Conservation (phyloP, 140 eudicot genomes). For the Anethum foeniculum region DNA sequence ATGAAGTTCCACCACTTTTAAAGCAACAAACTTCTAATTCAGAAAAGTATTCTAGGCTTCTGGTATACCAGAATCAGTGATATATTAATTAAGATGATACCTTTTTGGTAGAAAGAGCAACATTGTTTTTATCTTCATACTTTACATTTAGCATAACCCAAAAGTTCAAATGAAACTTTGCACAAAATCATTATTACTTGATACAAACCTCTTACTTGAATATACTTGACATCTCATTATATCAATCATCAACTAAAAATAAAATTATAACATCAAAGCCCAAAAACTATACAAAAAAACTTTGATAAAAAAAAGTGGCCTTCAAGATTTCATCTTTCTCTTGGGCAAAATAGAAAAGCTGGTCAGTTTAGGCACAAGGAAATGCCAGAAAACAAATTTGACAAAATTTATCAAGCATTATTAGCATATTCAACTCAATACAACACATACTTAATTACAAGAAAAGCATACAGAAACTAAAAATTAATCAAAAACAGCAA, state of each 20-base stretch:
- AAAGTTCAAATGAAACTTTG: not conserved
- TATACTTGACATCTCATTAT: not conserved
- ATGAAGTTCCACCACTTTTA: not conserved
- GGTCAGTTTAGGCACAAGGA: not conserved
- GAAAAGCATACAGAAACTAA: not conserved
- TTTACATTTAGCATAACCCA: not conserved
- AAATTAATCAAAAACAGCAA: not conserved
- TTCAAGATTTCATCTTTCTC: not conserved
- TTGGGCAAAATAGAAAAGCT: not conserved
- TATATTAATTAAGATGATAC: not conserved
- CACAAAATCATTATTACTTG: not conserved
- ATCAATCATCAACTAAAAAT: not conserved
- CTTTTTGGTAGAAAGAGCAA: not conserved
- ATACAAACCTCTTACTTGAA: not conserved
- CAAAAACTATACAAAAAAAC: not conserved
- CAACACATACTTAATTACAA: not conserved
- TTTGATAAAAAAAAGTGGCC: not conserved
- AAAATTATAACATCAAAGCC: not conserved
- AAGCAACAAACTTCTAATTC: not conserved
- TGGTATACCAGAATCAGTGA: not conserved
- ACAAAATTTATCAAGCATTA: not conserved
- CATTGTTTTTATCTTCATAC: not conserved
- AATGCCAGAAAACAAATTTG: not conserved
- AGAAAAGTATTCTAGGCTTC: not conserved
- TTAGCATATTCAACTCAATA: not conserved